Percentiles rank a stretch among this genome's conserved stretches.
These are phyloP conservation scores for Botrytis aclada DNA, from an alignment of 2,329 filamentous ascomycete species.

Conservation along the genomic window DNA sequence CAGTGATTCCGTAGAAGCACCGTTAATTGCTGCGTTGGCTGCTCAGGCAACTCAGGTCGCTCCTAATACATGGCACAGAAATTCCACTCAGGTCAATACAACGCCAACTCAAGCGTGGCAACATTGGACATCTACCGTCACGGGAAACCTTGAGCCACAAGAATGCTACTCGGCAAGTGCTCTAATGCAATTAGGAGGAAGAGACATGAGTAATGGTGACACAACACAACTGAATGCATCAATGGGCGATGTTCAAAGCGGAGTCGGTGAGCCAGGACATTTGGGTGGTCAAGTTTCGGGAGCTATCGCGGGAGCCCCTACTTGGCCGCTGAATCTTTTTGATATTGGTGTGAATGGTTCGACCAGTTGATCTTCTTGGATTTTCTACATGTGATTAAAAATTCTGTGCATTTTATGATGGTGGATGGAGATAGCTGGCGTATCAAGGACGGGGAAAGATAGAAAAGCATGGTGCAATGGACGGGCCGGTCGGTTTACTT, in stretches of 20 bases:
- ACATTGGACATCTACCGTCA: constrained; percentile 35
- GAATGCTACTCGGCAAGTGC: constrained; percentile 37
- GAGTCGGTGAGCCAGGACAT: neutral
- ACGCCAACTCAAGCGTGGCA: constrained; percentile 35
- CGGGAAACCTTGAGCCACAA: constrained; percentile 34
- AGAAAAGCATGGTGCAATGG: constrained; percentile 5
- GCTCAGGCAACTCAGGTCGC: constrained; percentile 38
- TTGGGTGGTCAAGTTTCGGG: constrained; percentile 17
- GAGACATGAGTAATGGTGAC: constrained; percentile 25
- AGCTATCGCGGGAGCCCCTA: neutral
- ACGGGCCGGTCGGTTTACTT: neutral
- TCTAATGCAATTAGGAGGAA: constrained; percentile 36
- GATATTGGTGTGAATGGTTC: constrained; percentile 21
- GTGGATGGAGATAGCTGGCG: neutral
- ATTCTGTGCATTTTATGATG: neutral
- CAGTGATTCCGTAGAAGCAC: constrained; percentile 29
- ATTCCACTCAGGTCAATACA: constrained; percentile 23
- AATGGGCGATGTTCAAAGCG: constrained; percentile 7
- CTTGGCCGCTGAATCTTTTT: constrained; percentile 34
- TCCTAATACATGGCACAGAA: constrained; percentile 26
- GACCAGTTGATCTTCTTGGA: neutral
- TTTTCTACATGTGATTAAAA: neutral
- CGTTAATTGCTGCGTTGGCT: constrained; percentile 32
- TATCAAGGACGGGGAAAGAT: neutral
- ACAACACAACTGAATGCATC: constrained; percentile 9